Percentiles rank a stretch among this genome's conserved stretches.
phyloP scores from a whole-genome alignment of 805 yeast genomes.

The Starmerella vitae region DNA sequence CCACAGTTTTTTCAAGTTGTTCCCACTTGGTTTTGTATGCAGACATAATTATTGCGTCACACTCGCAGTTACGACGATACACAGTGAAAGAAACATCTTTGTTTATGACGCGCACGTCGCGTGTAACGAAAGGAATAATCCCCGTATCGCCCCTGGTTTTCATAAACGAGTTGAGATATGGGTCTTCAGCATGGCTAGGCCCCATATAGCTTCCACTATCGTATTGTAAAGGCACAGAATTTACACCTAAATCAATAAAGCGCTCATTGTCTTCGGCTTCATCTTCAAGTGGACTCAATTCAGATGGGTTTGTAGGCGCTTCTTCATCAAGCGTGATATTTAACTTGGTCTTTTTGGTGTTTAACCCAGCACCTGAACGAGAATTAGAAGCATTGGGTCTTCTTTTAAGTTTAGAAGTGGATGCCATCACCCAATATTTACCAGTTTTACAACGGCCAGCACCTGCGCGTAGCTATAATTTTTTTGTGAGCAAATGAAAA shows the following conservation, averaged over 20 bases:
- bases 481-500: too few relatives aligned
- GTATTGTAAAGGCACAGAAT: constrained; percentile 20
- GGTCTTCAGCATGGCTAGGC: constrained; percentile 26
- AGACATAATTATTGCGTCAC: constrained; percentile 20
- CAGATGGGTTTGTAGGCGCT: constrained; percentile 7
- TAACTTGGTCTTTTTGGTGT: too few relatives aligned
- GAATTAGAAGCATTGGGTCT: too few relatives aligned
- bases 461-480: too few relatives aligned
- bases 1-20: constrained; percentile 8
- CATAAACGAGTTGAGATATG: constrained; percentile 20
- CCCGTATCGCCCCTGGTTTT: constrained; percentile 15
- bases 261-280: neutral
- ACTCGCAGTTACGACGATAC: constrained; percentile 18
- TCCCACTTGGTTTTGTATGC: constrained; percentile 12
- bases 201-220: constrained; percentile 24
- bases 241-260: constrained; percentile 7
- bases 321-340: constrained; percentile 3
- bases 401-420: too few relatives aligned
- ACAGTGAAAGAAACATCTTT: constrained; percentile 7
- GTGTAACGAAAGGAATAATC: constrained; percentile 22
- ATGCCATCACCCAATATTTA: too few relatives aligned
- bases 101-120: constrained; percentile 21
- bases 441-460: too few relatives aligned
- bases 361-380: too few relatives aligned
- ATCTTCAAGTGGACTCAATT: constrained; percentile 8